Percentiles rank a stretch among this genome's conserved stretches.
These are phyloP conservation scores for Didymellaceae sp. DNA, from an alignment of 2,329 filamentous ascomycete genomes.

Conservation along the genomic window DNA sequence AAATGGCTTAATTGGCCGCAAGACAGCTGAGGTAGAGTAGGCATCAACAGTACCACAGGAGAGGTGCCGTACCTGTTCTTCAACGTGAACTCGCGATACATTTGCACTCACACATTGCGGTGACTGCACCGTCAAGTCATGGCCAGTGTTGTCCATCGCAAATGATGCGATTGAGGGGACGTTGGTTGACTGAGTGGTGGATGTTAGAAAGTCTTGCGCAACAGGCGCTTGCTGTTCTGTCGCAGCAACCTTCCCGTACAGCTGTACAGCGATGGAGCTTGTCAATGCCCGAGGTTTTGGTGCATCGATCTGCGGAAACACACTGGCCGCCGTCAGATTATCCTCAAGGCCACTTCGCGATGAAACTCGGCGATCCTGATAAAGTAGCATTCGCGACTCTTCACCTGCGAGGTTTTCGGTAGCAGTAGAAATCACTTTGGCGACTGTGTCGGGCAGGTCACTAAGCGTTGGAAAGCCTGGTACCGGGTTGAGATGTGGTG, in stretches of 20 bases:
- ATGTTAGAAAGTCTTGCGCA: no score
- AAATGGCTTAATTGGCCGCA: no score
- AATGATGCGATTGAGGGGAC: no score
- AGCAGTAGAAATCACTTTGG: slow-evolving; percentile 3
- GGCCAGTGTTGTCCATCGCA: no score
- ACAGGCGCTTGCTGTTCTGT: slow-evolving; percentile 19
- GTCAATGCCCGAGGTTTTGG: slow-evolving; percentile 32
- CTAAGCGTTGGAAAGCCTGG: slow-evolving; percentile 23
- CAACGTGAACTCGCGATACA: no score
- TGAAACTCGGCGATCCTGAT: slow-evolving; percentile 18
- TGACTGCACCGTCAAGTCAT: no score
- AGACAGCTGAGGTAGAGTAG: no score
- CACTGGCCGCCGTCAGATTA: slow-evolving; percentile 35
- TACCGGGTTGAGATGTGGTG: slow-evolving; percentile 3
- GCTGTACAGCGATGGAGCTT: slow-evolving; percentile 30
- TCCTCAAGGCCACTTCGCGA: slow-evolving; percentile 24
- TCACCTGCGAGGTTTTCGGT: not conserved
- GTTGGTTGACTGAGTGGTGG: no score
- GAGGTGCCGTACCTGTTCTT: no score
- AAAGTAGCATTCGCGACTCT: not conserved
- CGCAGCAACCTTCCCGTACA: slow-evolving; percentile 30
- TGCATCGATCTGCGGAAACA: slow-evolving; percentile 33
- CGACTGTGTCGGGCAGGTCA: slow-evolving; percentile 20
- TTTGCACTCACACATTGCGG: no score
- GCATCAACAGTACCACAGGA: no score